A percentile compares a stretch with the other conserved stretches of the same genome.
Conservation (phyloP, 495 filamentous ascomycete genomes). For the Cenococcum geophilum region DNA sequence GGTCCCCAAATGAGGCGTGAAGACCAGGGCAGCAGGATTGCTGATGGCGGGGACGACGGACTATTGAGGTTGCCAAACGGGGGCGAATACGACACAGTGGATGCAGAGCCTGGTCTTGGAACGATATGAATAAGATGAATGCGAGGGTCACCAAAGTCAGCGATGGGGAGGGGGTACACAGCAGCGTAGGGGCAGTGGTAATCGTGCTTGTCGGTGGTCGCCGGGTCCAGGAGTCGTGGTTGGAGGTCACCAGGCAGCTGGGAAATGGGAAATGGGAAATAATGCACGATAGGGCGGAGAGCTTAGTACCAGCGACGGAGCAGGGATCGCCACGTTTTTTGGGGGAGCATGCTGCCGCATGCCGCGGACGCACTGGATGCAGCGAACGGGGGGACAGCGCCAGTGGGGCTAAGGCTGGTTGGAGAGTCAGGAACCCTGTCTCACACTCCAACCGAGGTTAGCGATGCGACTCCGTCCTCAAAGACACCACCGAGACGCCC, state of each 20-base stretch:
- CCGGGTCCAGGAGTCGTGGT: conserved; percentile 1
- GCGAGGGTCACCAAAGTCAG: too few relatives aligned
- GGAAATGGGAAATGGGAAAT: conserved; percentile 10
- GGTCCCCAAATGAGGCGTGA: conserved; percentile 3
- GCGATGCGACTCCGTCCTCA: background rate
- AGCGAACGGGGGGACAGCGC: background rate
- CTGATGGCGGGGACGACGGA: background rate
- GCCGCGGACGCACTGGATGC: background rate
- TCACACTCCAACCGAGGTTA: background rate
- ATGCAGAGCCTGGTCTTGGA: background rate
- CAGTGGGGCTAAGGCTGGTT: background rate
- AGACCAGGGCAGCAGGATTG: background rate
- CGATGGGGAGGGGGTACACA: background rate
- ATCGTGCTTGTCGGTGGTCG: background rate
- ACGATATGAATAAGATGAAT: background rate
- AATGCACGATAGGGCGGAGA: conserved; percentile 27
- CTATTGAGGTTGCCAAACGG: background rate
- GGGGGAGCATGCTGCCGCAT: background rate
- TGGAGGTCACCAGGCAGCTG: background rate
- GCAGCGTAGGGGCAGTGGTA: background rate
- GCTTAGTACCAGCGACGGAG: background rate
- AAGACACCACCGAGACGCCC: background rate
- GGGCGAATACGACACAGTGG: background rate
- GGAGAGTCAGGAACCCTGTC: background rate
- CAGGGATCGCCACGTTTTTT: background rate